Percentiles rank a stretch among this genome's conserved stretches.
phyloP scores from a whole-genome alignment of 176 grass and related monocot genomes.

The Microstegium vimineum region DNA sequence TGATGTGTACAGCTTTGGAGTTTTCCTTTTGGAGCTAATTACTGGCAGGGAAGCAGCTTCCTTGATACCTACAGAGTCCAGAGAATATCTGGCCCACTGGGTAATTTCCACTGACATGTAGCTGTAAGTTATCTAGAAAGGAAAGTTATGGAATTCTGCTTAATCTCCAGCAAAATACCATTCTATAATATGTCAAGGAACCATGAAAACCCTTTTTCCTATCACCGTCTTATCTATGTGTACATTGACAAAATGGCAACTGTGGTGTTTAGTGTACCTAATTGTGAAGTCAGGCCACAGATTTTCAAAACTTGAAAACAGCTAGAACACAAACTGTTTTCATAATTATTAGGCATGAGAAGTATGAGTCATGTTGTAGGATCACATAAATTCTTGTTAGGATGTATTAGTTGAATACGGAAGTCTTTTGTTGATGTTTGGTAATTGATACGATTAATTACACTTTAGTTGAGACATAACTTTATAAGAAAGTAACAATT shows the following conservation, averaged over 20 bases:
- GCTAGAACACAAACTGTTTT: slow-evolving; percentile 8
- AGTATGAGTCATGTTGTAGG: neutral
- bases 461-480: neutral
- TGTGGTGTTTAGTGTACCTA: slow-evolving; percentile 7
- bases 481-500: neutral
- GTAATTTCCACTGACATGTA: slow-evolving; percentile 54
- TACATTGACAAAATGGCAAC: slow-evolving; percentile 20
- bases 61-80: slow-evolving; percentile 48
- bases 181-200: neutral
- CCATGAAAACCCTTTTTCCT: neutral
- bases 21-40: slow-evolving; percentile 95
- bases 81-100: slow-evolving; percentile 65
- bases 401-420: neutral
- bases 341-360: neutral
- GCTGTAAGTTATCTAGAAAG: slow-evolving; percentile 10
- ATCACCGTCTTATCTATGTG: neutral
- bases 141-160: slow-evolving; percentile 8
- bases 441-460: slow-evolving; percentile 3
- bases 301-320: slow-evolving; percentile 3
- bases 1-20: slow-evolving; percentile 91
- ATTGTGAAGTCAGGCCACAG: neutral
- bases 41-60: slow-evolving; percentile 52
- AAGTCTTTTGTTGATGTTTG: neutral
- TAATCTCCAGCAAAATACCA: neutral
- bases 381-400: neutral